Evolutionary conservation across 495 filamentous ascomycete species (phyloP), one percentile per base, ranked within the genome.

Genomic region (Penicillium waksmanii): DNA sequence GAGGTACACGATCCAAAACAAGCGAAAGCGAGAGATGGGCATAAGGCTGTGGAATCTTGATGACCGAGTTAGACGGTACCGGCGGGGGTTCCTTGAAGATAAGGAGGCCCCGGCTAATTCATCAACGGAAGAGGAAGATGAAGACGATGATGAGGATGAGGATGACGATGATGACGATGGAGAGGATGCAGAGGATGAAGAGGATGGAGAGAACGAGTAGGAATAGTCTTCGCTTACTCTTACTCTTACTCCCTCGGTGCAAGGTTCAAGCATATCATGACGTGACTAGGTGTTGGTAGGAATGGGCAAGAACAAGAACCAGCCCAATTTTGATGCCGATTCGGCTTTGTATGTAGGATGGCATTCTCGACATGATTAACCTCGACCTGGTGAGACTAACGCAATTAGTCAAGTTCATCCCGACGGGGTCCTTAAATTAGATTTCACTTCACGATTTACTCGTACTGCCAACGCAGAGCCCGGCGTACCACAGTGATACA

Each of bases 401-500:
- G 35, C 55, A 27, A 36, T 65, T 58, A 46, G 58, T 65, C 54
- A 65, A 55, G 62, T 61, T 55, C 53, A 65, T 61, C 58, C 62
- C 57, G 62, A 59, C 52, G 27, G 27, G 27, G 51, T 44, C 57
- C 51, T 42, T 60, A 58, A 51, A 55, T 60, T 55, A 31, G 53
- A 51, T 49, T 57, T 54, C 21, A 36, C 18, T 57, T 54, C 21
- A 36, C 18, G 10, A 23, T 48, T 18, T 12, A 18, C 12, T 17
- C 34, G 6, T 31, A 31, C 27, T 31, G 27, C 27, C 27, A 31
- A 31, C 27, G 27, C 27, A 31, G 27, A 31, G 27, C 27, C 27
- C 27, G 23, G 23, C 23, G 27, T 31, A 31, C 27, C 5, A 9
- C 3, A 31, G 8, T 5, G 8, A 38, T 38, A 38, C 36, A 38